Conservation (phyloP, 257 asterid species). For the Paulownia fortunei region DNA sequence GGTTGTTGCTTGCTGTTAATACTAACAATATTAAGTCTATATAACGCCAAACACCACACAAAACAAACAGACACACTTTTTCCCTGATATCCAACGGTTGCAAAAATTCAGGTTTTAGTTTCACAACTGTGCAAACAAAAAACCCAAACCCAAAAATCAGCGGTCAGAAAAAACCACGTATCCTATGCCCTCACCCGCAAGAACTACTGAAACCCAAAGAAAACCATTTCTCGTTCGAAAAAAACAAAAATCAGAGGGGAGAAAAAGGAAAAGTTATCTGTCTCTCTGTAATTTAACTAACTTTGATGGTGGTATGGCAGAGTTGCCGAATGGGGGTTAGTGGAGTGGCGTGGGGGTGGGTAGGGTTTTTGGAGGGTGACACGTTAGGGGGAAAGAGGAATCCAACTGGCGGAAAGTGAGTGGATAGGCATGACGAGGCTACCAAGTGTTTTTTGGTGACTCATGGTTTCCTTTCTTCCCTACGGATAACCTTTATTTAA, state of each 20-base stretch:
- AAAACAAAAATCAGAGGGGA: not conserved
- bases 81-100: conserved; percentile 34
- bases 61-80: not conserved
- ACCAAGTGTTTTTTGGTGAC: conserved; percentile 40
- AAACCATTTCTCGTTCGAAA: not conserved
- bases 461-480: not conserved
- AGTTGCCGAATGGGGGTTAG: conserved; percentile 18
- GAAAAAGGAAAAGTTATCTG: too few relatives aligned
- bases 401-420: conserved; percentile 50
- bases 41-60: conserved; percentile 13
- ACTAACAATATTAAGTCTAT: not conserved
- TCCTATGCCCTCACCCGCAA: not conserved
- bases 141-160: conserved; percentile 7
- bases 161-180: not conserved
- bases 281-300: conserved; percentile 19
- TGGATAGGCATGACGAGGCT: conserved; percentile 61
- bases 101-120: conserved; percentile 18
- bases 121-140: not conserved
- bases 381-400: conserved; percentile 51
- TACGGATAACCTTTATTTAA: conserved; percentile 34
- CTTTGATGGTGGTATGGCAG: conserved; percentile 27
- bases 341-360: conserved; percentile 21
- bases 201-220: not conserved
- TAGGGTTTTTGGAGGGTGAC: conserved; percentile 60
- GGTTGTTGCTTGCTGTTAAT: conserved; percentile 1